Conservation (phyloP, 139 green algal species). For the Chlamydomonas asymmetrica region DNA sequence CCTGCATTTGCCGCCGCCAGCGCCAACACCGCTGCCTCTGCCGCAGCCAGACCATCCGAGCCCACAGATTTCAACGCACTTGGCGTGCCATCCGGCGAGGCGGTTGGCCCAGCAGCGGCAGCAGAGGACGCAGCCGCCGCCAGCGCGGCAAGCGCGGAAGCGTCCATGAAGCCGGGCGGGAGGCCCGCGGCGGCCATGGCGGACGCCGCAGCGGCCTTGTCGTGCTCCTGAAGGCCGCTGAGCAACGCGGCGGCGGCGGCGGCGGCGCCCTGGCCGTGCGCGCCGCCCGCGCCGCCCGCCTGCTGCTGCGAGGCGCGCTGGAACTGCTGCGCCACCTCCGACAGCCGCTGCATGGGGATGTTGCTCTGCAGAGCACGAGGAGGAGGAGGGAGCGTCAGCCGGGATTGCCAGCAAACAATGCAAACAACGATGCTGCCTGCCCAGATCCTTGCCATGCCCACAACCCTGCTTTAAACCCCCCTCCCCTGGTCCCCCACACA, state of each 20-base stretch:
- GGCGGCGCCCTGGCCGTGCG: background rate
- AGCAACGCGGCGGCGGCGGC: background rate
- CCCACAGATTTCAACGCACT: background rate
- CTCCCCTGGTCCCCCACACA: too few relatives aligned
- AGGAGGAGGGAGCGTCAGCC: background rate
- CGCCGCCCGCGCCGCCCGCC: background rate
- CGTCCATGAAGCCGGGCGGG: background rate
- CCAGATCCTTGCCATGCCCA: too few relatives aligned
- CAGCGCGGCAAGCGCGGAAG: background rate
- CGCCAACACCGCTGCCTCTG: background rate
- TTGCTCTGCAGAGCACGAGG: too few relatives aligned
- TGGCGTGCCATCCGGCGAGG: background rate
- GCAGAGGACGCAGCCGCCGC: slow-evolving; percentile 6
- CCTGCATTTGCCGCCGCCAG: background rate
- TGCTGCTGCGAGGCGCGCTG: slow-evolving; percentile 28
- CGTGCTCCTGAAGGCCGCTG: background rate
- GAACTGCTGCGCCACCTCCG: slow-evolving; percentile 47
- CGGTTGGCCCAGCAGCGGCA: background rate
- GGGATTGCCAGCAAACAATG: background rate
- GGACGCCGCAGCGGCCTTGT: background rate
- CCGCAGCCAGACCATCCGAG: too few relatives aligned
- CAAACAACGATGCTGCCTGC: too few relatives aligned
- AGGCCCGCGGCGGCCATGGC: background rate
- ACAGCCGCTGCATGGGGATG: slow-evolving; percentile 49
- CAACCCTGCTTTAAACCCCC: too few relatives aligned